Evolutionary conservation across 306 rosid species (phyloP).

Genomic region (Fragaria vesca): DNA sequence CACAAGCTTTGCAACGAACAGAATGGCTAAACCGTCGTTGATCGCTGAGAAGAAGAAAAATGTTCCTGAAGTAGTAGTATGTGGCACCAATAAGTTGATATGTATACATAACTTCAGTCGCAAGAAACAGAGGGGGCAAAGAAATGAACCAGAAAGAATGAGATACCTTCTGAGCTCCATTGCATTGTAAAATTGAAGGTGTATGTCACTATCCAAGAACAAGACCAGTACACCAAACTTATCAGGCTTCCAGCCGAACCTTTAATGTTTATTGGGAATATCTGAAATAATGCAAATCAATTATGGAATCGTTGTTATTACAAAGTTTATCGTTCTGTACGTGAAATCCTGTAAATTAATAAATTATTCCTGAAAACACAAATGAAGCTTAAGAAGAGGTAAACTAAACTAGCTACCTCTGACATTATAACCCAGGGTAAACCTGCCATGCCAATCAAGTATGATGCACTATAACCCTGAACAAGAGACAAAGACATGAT

Average conservation of each 20-base stretch:
- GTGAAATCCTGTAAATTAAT: background rate
- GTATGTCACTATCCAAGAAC: no score
- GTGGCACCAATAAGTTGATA: background rate
- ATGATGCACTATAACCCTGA: constrained; percentile 7
- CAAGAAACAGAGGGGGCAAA: background rate
- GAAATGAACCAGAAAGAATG: background rate
- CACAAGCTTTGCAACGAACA: constrained; percentile 60
- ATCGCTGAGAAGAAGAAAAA: constrained; percentile 61
- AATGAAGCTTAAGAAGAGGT: background rate
- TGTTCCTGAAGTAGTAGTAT: constrained; percentile 44
- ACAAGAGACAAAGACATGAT: background rate
- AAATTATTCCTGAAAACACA: no score
- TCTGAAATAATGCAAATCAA: background rate
- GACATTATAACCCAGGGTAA: constrained; percentile 29
- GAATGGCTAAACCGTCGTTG: constrained; percentile 53
- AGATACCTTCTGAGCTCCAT: constrained; percentile 73
- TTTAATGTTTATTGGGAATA: no score
- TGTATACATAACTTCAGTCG: background rate
- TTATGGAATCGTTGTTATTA: background rate
- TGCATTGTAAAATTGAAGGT: constrained; percentile 62
- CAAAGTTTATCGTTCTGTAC: background rate
- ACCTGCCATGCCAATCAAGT: constrained; percentile 24
- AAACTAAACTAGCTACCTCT: constrained; percentile 14
- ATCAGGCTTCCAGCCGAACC: no score
- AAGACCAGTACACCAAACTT: no score